phyloP scores from a whole-genome alignment of 305 asterid species.

The Nicotiana rustica region DNA sequence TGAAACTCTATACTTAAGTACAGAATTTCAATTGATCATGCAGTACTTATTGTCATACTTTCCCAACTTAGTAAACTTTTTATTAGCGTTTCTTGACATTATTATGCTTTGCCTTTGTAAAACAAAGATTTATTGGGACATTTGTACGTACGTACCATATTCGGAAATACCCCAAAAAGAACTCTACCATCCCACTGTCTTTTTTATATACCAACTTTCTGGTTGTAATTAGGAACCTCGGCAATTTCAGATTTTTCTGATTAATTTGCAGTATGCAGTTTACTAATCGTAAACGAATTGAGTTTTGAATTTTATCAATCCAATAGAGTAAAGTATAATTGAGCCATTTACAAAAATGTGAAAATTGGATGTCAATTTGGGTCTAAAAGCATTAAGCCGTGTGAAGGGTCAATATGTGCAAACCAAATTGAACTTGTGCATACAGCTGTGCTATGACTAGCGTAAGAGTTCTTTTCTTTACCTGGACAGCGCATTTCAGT shows the following conservation, averaged over 20 bases:
- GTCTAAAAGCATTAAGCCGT: conserved; percentile 19
- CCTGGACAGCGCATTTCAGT: conserved; percentile 7
- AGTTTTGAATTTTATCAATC: not conserved
- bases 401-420: not conserved
- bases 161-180: not conserved
- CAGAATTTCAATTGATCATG: not conserved
- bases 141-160: not conserved
- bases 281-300: not conserved
- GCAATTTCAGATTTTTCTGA: not conserved
- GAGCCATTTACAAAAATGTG: not conserved
- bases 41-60: not conserved
- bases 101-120: not conserved
- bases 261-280: not conserved
- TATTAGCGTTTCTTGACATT: not conserved
- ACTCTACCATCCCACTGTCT: not conserved
- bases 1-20: not conserved
- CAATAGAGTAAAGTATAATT: not conserved
- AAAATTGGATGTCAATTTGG: not conserved
- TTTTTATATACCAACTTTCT: not conserved
- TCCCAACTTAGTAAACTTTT: not conserved
- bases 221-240: not conserved
- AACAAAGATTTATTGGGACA: not conserved
- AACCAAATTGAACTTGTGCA: conserved; percentile 29
- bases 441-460: conserved; percentile 25
- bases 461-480: conserved; percentile 7